These are phyloP conservation scores for Fagopyrum tataricum DNA, from an alignment of 148 eudicot genomes.

Conservation along the genomic window DNA sequence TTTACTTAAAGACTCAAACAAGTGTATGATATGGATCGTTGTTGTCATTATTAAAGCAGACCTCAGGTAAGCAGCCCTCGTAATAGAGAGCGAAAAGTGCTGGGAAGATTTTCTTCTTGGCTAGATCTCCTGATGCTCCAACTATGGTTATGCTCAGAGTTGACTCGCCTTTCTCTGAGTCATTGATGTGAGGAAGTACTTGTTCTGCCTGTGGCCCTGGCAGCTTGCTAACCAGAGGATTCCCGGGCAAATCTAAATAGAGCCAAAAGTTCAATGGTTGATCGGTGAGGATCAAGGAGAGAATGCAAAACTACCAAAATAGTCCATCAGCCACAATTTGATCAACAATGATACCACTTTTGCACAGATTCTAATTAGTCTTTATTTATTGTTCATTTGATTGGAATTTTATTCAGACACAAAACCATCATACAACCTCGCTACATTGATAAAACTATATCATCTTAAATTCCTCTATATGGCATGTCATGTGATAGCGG, in stretches of 20 bases:
- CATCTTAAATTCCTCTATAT: too few relatives aligned
- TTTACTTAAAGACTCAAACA: neutral
- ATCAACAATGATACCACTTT: too few relatives aligned
- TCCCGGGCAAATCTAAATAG: slow-evolving; percentile 37
- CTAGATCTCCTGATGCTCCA: slow-evolving; percentile 94
- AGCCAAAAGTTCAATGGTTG: slow-evolving; percentile 1
- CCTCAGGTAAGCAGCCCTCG: slow-evolving; percentile 69
- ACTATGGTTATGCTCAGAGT: slow-evolving; percentile 72
- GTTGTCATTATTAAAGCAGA: slow-evolving; percentile 11
- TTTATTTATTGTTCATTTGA: too few relatives aligned
- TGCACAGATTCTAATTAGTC: too few relatives aligned
- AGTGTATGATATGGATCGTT: neutral
- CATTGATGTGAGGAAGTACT: slow-evolving; percentile 18
- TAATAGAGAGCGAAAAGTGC: slow-evolving; percentile 86
- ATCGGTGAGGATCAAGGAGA: neutral
- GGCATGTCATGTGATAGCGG: too few relatives aligned
- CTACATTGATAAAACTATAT: neutral
- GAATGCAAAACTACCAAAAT: neutral
- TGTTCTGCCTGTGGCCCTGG: slow-evolving; percentile 17
- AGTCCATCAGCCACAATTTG: neutral
- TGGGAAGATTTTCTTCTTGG: slow-evolving; percentile 88
- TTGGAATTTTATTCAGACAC: neutral
- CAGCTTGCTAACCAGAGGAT: slow-evolving; percentile 28
- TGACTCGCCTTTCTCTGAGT: slow-evolving; percentile 26
- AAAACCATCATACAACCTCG: neutral